Conservation (phyloP, 768 basidiomycete species). For the Dioszegia crocea region DNA sequence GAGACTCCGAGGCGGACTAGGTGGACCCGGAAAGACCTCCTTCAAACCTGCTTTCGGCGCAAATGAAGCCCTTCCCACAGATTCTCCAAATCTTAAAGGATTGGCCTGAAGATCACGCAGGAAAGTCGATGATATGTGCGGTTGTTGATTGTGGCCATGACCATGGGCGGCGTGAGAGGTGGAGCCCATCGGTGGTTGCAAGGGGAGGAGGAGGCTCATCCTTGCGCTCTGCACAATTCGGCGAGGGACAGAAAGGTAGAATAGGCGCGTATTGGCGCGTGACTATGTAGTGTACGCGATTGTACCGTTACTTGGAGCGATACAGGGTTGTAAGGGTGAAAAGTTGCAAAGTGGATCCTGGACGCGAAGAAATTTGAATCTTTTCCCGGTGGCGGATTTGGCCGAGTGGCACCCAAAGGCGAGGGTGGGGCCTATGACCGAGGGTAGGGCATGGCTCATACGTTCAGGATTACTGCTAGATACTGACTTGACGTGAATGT, state of each 20-base stretch:
- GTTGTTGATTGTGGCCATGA: background rate
- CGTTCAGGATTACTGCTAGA: too few species aligned
- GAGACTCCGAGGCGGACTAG: slow-evolving; percentile 16
- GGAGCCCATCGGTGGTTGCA: background rate
- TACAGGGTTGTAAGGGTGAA: too few species aligned
- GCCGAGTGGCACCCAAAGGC: too few species aligned
- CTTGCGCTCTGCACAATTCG: background rate
- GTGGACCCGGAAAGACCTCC: slow-evolving; percentile 23
- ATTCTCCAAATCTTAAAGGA: slow-evolving; percentile 16
- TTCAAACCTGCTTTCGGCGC: slow-evolving; percentile 7
- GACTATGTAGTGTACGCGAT: too few species aligned
- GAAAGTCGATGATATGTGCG: background rate
- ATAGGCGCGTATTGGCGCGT: background rate
- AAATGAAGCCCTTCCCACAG: slow-evolving; percentile 11
- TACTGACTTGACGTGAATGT: too few species aligned
- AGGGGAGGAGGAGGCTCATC: slow-evolving; percentile 1
- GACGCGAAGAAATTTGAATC: too few species aligned
- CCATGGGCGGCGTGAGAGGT: background rate
- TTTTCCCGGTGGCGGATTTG: background rate
- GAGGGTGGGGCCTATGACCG: too few species aligned
- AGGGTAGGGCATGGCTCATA: background rate
- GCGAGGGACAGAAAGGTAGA: background rate
- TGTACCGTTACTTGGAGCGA: too few species aligned
- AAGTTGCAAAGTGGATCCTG: background rate
- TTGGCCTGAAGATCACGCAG: slow-evolving; percentile 18